Conservation (phyloP, 179 eudicot genomes). For the Amaranthus tricolor region DNA sequence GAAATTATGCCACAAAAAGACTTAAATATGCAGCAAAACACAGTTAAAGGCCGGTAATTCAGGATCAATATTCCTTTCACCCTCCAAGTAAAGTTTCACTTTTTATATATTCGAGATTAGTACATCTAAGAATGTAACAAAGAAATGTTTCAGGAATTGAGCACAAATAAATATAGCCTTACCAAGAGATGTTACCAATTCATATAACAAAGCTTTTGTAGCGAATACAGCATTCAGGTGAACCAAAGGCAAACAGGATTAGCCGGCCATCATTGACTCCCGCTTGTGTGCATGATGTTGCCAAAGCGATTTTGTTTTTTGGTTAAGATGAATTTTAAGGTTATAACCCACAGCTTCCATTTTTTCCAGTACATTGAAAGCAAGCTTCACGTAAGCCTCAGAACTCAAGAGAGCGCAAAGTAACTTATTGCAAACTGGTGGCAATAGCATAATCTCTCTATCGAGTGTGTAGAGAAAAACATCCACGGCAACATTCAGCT, state of each 20-base stretch:
- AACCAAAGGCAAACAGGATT: not conserved
- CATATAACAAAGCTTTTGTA: not conserved
- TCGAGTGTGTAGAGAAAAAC: conserved; percentile 56
- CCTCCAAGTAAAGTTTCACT: no score
- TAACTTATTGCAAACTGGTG: conserved; percentile 48
- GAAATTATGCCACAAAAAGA: no score
- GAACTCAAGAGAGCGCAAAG: conserved; percentile 43
- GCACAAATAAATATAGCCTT: not conserved
- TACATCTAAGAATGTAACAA: not conserved
- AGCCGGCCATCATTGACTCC: conserved; percentile 14
- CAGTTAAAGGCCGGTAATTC: no score
- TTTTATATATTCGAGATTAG: no score
- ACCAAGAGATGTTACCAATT: not conserved
- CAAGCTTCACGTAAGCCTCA: conserved; percentile 32
- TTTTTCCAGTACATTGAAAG: conserved; percentile 42
- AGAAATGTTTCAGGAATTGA: not conserved
- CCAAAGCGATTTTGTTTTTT: conserved; percentile 43
- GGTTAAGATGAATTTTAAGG: conserved; percentile 36
- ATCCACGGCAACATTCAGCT: conserved; percentile 47
- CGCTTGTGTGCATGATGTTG: conserved; percentile 16
- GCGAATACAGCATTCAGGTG: not conserved
- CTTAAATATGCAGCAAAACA: no score
- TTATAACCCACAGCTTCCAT: conserved; percentile 62
- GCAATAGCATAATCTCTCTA: conserved; percentile 48
- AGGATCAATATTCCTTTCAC: no score